Evolutionary conservation across 495 filamentous ascomycete genomes (phyloP), one percentile per base, ranked within the genome.

Genomic region (Ramalina peruviana): DNA sequence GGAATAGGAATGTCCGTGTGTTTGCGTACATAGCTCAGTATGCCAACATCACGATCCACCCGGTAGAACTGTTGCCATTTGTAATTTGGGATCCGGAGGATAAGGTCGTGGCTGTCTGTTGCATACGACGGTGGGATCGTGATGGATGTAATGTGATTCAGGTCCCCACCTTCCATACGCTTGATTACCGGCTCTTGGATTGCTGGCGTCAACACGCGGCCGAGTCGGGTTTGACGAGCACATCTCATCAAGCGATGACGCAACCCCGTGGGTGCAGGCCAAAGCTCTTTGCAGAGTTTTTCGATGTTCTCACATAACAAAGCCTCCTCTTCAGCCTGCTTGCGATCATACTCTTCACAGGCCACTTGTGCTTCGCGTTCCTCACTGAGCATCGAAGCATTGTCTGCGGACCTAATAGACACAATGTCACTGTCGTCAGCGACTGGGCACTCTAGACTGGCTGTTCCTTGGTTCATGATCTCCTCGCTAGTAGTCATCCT

Each of bases 61-160:
- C 48, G 51, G 15, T 36, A 37, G n/a, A 42, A 6, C 3, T 16
- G 36, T 20, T 27, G 15, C 15, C 30, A 16, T 36, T 36, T 36
- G 21, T 45, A 36, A 25, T 52, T 48, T 21, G 51, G 46, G 15
- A 20, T 49, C 6, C 54, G 54, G 16, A 56, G 45, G 25, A 56
- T 53, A 15, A 53, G 20, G 13, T 48, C 33, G 11, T 30, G 13
- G 16, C 15, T 26, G 26, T 15, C 26, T 7, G n/a, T 27, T 19
- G 40, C 6, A 6, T 46, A 36, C 1, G 44, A 36, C 0, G 30
- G 12, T 5, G 43, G 40, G 30, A 51, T 36, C 17, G 40, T 43
- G 3, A 58, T 53, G 17, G 49, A 16, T 7, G 50, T 58, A 17
- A 58, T 53, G 11, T 47, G 41, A 25, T 58, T 58, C 25, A 41